Evolutionary conservation across 768 basidiomycete genomes (phyloP), one percentile per base, ranked within the genome.

Genomic region (Russula olivacea): DNA sequence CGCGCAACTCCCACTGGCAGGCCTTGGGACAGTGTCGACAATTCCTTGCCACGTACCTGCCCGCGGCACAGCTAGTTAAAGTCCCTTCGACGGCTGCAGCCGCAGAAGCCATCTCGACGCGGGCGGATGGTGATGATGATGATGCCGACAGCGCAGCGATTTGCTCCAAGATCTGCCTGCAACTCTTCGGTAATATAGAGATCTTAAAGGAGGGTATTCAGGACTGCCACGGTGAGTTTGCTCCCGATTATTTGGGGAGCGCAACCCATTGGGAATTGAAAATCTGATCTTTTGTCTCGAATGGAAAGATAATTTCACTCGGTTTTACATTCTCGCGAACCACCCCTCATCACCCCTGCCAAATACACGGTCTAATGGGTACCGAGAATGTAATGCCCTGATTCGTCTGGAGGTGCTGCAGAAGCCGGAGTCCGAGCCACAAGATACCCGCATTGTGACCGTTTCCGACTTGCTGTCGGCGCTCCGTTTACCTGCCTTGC

Each of bases 1-100:
- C 36, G 8, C 57, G 3, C 47, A 3, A 12, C 11, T 6, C 40
- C 17, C 14, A 34, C 36, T 36, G 36, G 36, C 64, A 91, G 89
- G 89, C 89, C 15, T 73, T 92, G 28, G 90, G 90, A 17, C 90
- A 93, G 73, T 93, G 90, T 72, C 77, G 76, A n/a, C 74, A 70
- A 19, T 92, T 88, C 73, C 72, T 92, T 21, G 68, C 74, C 14
- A 69, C 73, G 56, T 71, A 82, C 49, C 72, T 92, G 23, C 85
- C 89, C 0, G 66, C 68, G 23, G 86, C 81, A 4, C 70, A 75
- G 1, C 71, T 80, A 32, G 76, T 85, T 56, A 84, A 80, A 68
- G 84, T 80, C n/a, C 69, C 83, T 8, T 93, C 90, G 7, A 93
- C 90, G 8, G 88, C 88, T 0, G 79, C 79, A 4, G 90, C 90